These are phyloP conservation scores for Kodamaea nitidulidarum DNA, from an alignment of 805 yeast genomes.

Conservation along the genomic window DNA sequence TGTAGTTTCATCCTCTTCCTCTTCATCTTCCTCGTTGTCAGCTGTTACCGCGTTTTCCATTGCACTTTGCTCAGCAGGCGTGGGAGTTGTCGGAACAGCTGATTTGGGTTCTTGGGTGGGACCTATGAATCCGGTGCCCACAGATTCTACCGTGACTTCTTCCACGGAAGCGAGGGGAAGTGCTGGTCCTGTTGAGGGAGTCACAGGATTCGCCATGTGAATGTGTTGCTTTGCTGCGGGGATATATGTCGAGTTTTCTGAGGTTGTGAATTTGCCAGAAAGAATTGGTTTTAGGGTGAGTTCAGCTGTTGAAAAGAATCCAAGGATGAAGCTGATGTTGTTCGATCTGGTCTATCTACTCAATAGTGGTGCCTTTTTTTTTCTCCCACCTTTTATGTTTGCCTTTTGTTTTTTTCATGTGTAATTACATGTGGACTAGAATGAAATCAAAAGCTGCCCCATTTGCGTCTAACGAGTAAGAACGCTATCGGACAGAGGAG, in stretches of 20 bases:
- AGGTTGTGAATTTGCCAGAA: too few relatives aligned
- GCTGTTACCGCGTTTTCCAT: slow-evolving; percentile 2
- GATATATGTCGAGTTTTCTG: too few relatives aligned
- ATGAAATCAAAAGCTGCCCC: not conserved
- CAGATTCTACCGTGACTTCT: slow-evolving; percentile 6
- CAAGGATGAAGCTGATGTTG: too few relatives aligned
- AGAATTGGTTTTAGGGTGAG: too few relatives aligned
- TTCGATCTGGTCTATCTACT: too few relatives aligned
- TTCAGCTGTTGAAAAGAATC: too few relatives aligned
- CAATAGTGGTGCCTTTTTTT: slow-evolving; percentile 1
- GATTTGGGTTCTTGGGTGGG: not conserved
- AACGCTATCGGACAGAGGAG: too few relatives aligned
- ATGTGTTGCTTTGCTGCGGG: not conserved
- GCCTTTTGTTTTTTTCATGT: slow-evolving; percentile 1
- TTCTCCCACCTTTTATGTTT: not conserved
- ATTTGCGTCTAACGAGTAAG: not conserved
- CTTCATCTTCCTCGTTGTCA: slow-evolving; percentile 10
- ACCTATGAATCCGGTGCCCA: not conserved
- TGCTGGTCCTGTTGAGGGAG: slow-evolving; percentile 6
- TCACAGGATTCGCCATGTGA: slow-evolving; percentile 9
- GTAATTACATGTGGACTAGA: not conserved
- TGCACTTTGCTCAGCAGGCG: slow-evolving; percentile 1
- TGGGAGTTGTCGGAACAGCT: not conserved
- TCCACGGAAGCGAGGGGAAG: slow-evolving; percentile 5
- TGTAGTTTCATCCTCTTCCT: slow-evolving; percentile 6